A percentile compares a stretch with the other conserved stretches of the same genome.
Conservation (phyloP, 208 protist species). For the Acanthamoeba divionensis region DNA sequence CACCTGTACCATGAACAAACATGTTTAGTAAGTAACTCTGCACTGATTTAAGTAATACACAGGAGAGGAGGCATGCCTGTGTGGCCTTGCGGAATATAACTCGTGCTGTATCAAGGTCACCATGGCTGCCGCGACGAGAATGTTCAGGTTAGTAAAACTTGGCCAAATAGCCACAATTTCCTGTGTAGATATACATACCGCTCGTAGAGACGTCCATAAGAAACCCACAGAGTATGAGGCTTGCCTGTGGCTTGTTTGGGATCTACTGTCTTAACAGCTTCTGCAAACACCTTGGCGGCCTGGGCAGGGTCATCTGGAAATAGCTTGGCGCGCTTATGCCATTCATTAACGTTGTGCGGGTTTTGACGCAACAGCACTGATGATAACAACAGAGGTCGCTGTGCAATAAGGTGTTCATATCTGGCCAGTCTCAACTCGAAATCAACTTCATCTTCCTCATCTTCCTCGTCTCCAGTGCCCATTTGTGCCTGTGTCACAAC, state of each 20-base stretch:
- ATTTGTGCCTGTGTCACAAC: slow-evolving; percentile 43
- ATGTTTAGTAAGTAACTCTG: not conserved
- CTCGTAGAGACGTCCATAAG: slow-evolving; percentile 78
- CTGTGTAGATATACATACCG: too few relatives aligned
- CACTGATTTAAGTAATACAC: not conserved
- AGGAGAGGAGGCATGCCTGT: not conserved
- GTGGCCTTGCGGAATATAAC: slow-evolving; percentile 78
- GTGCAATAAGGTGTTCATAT: slow-evolving; percentile 81
- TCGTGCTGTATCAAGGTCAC: slow-evolving; percentile 78
- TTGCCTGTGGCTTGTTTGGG: slow-evolving; percentile 77
- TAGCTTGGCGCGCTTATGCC: slow-evolving; percentile 84
- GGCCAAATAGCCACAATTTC: too few relatives aligned
- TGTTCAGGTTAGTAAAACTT: too few relatives aligned
- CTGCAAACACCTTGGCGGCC: slow-evolving; percentile 75
- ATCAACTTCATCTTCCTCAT: slow-evolving; percentile 58
- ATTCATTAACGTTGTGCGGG: slow-evolving; percentile 89
- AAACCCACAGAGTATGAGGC: slow-evolving; percentile 78
- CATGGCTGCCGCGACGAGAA: slow-evolving; percentile 80
- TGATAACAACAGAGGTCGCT: slow-evolving; percentile 83
- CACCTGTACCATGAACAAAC: slow-evolving; percentile 4
- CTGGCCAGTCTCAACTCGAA: slow-evolving; percentile 79
- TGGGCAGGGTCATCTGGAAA: slow-evolving; percentile 59
- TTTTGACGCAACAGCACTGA: slow-evolving; percentile 83
- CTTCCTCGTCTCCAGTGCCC: slow-evolving; percentile 56
- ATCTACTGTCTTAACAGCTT: slow-evolving; percentile 82